Percentiles rank a stretch among this genome's conserved stretches.
Evolutionary conservation across 805 yeast genomes (phyloP).

Genomic region (Metschnikowia dekortorum): DNA sequence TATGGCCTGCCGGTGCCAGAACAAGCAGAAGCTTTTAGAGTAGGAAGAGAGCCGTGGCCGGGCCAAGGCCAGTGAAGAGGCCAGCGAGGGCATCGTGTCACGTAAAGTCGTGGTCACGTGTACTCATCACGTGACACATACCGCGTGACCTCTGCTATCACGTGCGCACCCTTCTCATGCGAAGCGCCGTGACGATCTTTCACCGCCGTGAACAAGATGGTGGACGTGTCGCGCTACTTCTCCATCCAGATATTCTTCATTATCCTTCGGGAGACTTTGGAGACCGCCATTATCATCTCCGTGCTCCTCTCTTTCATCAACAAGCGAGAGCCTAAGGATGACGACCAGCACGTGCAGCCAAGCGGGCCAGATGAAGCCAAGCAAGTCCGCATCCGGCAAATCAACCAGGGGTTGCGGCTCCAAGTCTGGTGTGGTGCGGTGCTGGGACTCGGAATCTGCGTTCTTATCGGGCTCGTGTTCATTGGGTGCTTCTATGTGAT

Average conservation of each 20-base stretch:
- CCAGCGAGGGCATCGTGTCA: too few species aligned
- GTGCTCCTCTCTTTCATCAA: conserved; percentile 67
- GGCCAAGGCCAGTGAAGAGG: too few species aligned
- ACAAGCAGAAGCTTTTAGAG: too few species aligned
- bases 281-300: conserved; percentile 71
- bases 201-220: conserved; percentile 5
- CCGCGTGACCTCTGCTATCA: background rate
- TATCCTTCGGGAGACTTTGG: conserved; percentile 68
- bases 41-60: too few species aligned
- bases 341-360: conserved; percentile 8
- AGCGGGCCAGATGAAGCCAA: conserved; percentile 1
- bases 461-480: conserved; percentile 68
- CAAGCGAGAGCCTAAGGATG: conserved; percentile 32
- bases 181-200: background rate
- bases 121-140: too few species aligned
- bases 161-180: background rate
- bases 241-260: conserved; percentile 73
- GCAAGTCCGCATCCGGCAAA: conserved; percentile 6
- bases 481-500: conserved; percentile 66
- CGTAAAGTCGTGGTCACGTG: too few species aligned
- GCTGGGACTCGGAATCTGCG: conserved; percentile 64
- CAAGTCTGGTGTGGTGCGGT: conserved; percentile 85
- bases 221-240: conserved; percentile 35
- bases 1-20: too few species aligned
- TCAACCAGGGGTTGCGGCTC: conserved; percentile 21